These are phyloP conservation scores for Backusella tarrabulga DNA, from an alignment of 192 early-diverging fungal genomes.

Conservation along the genomic window DNA sequence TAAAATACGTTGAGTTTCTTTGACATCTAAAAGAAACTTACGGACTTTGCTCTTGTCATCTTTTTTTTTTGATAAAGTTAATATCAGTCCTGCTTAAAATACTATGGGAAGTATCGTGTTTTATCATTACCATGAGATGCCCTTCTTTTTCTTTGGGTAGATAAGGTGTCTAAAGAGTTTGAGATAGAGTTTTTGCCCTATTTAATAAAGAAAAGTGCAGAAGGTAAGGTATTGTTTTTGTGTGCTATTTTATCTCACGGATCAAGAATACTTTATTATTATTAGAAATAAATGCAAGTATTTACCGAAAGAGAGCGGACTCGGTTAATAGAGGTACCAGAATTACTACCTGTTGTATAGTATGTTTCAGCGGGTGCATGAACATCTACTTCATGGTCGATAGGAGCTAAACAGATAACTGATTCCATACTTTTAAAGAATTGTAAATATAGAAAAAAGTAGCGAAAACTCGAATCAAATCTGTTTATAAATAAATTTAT, in stretches of 20 bases:
- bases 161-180: not conserved
- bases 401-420: not conserved
- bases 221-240: too few relatives aligned
- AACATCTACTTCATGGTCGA: constrained; percentile 15
- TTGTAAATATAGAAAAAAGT: not conserved
- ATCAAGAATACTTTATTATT: too few relatives aligned
- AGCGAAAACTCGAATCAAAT: not conserved
- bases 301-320: constrained; percentile 18
- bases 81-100: too few relatives aligned
- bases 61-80: constrained; percentile 5
- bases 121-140: constrained; percentile 21
- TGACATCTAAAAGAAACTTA: constrained; percentile 86
- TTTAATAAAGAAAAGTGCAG: not conserved
- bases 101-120: not conserved
- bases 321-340: constrained; percentile 1
- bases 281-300: too few relatives aligned
- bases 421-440: not conserved
- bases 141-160: constrained; percentile 12
- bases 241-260: too few relatives aligned
- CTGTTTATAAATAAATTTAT: not conserved
- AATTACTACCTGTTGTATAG: constrained; percentile 28
- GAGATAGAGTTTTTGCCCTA: not conserved
- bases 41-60: constrained; percentile 52
- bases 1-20: constrained; percentile 71
- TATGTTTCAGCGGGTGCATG: constrained; percentile 31